Base-by-base conservation (phyloP, 345 rosid genomes). In the Eucalyptus viminalis region DNA sequence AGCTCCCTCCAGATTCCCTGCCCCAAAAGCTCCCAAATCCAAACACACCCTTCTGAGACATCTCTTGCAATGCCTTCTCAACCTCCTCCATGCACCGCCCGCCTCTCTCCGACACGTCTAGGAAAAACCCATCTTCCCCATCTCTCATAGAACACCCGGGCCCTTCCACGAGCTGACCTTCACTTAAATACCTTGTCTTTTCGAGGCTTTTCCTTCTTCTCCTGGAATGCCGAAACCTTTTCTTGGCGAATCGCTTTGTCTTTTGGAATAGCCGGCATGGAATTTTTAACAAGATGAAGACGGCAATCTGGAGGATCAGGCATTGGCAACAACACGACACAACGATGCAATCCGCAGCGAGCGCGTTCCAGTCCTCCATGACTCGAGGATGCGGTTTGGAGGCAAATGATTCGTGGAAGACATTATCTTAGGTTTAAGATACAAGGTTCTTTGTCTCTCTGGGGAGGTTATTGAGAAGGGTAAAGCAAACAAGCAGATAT, bases 21-120 rank as follows among this genome's bases (percentile, higher is more conserved):
- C 97, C 95, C 99, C 99, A 95, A 87, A 97, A 97, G 94, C 97
- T 97, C 91, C 98, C 98, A 92, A 97, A 97, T 88, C 94, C 94
- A 92, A 97, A 97, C 94, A 92, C 93, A 47, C 99, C 98, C 87
- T 92, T 94, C 86, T 85, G 86, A 50, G 92, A 94, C 45, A 94
- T 89, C 49, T 93, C 98, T 49, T 93, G 94, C 88, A 96, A 87
- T 21, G 88, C 95, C 88, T 72, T 88, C 91, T 95, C 99, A 81
- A 93, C 94, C 89, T 96, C 96, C 88, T 93, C 92, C 80, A 91
- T 92, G 90, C 96, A 93, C 49, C 90, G 86, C 50, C 69, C 92
- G 11, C 93, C 89, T 56, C 62, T 67, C 15, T 22, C 89, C 69
- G 60, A 83, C 14, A 6, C 25, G 65, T 62, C 89, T 37, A 29